phyloP scores from a whole-genome alignment of 306 rosid genomes.

The Herpetospermum pedunculosum region DNA sequence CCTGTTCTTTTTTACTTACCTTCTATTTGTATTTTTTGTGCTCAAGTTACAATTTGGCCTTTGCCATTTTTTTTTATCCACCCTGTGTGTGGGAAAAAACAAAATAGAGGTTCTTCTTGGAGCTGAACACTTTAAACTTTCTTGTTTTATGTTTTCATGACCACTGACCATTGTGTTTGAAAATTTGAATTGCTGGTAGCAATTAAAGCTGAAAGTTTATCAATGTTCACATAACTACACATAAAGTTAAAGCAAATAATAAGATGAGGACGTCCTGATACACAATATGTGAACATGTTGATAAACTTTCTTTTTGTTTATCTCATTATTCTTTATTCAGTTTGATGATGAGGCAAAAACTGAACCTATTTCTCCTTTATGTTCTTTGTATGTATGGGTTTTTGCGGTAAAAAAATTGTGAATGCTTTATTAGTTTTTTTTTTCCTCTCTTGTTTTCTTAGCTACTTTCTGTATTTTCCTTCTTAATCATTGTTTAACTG shows the following conservation, averaged over 20 bases:
- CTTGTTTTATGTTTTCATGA: background rate
- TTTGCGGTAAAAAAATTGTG: background rate
- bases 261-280: background rate
- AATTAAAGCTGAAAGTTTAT: no score
- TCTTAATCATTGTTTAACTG: conserved; percentile 20
- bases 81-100: background rate
- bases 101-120: background rate
- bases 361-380: background rate
- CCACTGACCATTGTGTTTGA: background rate
- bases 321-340: no score
- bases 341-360: background rate
- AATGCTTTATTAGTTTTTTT: background rate
- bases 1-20: background rate
- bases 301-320: background rate
- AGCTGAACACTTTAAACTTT: background rate
- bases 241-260: background rate
- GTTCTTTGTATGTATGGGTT: background rate
- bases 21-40: background rate
- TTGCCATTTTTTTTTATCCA: background rate
- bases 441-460: background rate
- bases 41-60: background rate
- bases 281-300: background rate
- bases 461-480: background rate
- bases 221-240: no score
- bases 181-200: background rate